Base-by-base conservation (phyloP, 805 yeast species). In the Lipomyces lipofer region DNA sequence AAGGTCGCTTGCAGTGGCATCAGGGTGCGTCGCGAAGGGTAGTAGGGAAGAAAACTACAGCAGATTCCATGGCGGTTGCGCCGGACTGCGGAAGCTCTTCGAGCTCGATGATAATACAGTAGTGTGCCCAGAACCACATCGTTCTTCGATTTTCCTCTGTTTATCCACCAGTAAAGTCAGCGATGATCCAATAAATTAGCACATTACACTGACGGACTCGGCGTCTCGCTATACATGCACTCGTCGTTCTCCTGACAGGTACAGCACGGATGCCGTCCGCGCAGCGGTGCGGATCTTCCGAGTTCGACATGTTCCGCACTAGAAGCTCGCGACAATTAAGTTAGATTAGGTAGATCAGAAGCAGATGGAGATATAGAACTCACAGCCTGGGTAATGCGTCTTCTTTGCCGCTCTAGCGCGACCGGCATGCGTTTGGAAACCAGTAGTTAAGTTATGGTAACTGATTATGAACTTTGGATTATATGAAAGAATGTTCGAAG, bases 41-140 rank as follows among this genome's bases (percentile, higher is more conserved):
- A 21, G 47, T 42, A 7, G 51, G 45, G 5, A 56, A 59, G 13
- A 54, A 43, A n/a, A 39, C 43, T 5, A 54, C 32, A 25, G 24
- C 32, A 4, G 54, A 42, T 40, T 57, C 53, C 27, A 57, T 49
- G 4, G 40, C 51, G 8, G 50, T 54, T 15, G 43, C 22, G 8
- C 61, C 61, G 30, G 59, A 54, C 29, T 57, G 61, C 9, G 61
- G 61, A 5, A 57, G 43, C 17, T 43, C 49, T 28, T 49, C 55
- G 24, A 57, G 49, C 43, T 57, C 61, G 12, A 50, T 54, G 5
- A 49, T 49, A 7, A 54, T 43, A 36, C 27, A 17, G 30, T 9
- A 40, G 19, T 4, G 44, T 40, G 9, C 27, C 44, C 6, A 40
- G 30, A 2, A 40, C 17, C 5, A 40, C n/a, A 19, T 40, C 44